phyloP scores from a whole-genome alignment of 805 yeast genomes.

The Monosporozyma solicola region DNA sequence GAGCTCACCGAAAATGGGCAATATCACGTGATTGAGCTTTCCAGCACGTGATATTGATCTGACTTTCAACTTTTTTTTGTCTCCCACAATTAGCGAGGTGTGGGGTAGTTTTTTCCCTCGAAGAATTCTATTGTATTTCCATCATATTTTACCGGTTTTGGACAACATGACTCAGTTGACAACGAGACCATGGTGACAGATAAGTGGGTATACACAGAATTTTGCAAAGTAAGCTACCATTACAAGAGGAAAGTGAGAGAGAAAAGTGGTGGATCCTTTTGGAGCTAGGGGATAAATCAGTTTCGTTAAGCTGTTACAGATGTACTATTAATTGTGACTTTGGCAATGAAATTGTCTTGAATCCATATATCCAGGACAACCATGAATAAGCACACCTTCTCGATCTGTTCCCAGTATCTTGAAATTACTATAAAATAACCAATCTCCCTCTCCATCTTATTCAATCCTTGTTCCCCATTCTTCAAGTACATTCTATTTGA shows the following conservation, averaged over 20 bases:
- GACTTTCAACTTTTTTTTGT: not conserved
- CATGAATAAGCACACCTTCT: not conserved
- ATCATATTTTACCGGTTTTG: not conserved
- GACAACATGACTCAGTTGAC: not conserved
- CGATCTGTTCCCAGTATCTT: not conserved
- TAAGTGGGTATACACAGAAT: not conserved
- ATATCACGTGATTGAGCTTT: not conserved
- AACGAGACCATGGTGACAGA: not conserved
- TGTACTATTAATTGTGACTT: not conserved
- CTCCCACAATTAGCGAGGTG: not conserved
- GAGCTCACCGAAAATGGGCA: too few relatives aligned
- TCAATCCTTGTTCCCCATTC: not conserved
- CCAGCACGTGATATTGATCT: constrained; percentile 1
- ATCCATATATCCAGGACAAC: not conserved
- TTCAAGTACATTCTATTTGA: not conserved
- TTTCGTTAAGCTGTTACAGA: not conserved
- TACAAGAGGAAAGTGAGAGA: not conserved
- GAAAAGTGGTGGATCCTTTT: not conserved
- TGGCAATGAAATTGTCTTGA: not conserved
- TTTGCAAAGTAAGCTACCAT: not conserved
- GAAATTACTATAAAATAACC: not conserved
- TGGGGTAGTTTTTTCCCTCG: not conserved
- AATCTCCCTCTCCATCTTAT: not conserved
- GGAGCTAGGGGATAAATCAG: not conserved
- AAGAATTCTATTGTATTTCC: too few relatives aligned